Evolutionary conservation across 163 green algal genomes (phyloP), one percentile per base, ranked within the genome.

Genomic region (Volvox carteri): DNA sequence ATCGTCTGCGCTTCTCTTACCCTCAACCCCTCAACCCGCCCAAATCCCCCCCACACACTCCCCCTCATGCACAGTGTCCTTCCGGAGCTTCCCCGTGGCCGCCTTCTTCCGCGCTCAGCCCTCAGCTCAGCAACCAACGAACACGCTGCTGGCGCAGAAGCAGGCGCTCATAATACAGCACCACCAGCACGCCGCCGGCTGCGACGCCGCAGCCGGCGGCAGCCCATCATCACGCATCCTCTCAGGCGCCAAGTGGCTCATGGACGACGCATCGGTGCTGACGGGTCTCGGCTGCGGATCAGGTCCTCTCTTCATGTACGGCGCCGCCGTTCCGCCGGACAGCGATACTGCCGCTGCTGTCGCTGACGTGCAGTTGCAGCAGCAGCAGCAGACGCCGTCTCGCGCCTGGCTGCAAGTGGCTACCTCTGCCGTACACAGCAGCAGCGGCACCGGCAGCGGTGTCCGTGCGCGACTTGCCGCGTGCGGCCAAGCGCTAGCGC

Each of bases 1-100:
- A n/a, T n/a, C n/a, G n/a, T n/a, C n/a, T n/a, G n/a, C n/a, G n/a
- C n/a, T n/a, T n/a, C n/a, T n/a, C n/a, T n/a, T n/a, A n/a, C n/a
- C n/a, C n/a, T n/a, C n/a, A n/a, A n/a, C n/a, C n/a, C n/a, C n/a
- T n/a, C n/a, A n/a, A n/a, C n/a, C n/a, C n/a, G n/a, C n/a, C n/a
- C n/a, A n/a, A n/a, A n/a, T n/a, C n/a, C n/a, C n/a, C n/a, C n/a
- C n/a, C n/a, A n/a, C n/a, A n/a, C n/a, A n/a, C 67, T 28, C 33
- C 14, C 33, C 67, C 67, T 77, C 14, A 39, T 30, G 2, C 33
- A 41, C 44, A 81, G 73, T 65, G 21, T 42, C 73, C 9, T 81
- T 81, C n/a, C 73, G 73, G 12, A 65, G 73, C 73, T 62, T 25
- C 73, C 73, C 62, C 8, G 44, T 65, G 5, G 73, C 73, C 46